Evolutionary conservation across 2,329 filamentous ascomycete species (phyloP).

Genomic region (Trichoderma atroviride): DNA sequence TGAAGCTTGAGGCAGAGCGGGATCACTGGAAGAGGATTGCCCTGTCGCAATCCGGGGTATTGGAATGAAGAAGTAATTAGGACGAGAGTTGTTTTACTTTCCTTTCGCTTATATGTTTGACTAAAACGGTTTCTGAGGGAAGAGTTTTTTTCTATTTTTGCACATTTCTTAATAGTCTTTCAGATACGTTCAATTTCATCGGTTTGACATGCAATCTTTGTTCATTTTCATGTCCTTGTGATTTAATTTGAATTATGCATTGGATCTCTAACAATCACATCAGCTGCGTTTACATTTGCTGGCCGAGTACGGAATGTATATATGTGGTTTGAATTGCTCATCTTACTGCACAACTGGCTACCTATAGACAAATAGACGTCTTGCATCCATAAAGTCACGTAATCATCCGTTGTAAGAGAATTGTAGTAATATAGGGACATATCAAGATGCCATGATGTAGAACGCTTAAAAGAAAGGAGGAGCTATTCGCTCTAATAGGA

Average conservation of each 20-base stretch:
- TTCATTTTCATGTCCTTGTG: neutral
- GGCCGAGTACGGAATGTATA: neutral
- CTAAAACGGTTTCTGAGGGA: conserved; percentile 24
- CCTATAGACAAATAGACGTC: neutral
- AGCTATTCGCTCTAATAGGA: neutral
- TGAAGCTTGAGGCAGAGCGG: conserved; percentile 66
- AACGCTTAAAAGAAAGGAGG: neutral
- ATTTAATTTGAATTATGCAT: neutral
- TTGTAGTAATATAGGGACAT: neutral
- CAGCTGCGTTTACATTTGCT: neutral
- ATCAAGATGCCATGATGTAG: neutral
- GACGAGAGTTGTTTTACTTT: conserved; percentile 27
- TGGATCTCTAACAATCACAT: too few species aligned
- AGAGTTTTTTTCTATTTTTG: neutral
- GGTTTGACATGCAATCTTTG: neutral
- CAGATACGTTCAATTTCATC: neutral
- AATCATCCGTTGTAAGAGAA: neutral
- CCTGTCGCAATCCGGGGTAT: conserved; percentile 43
- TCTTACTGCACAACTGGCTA: neutral
- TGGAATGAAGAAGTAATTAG: conserved; percentile 25
- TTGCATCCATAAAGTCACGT: neutral
- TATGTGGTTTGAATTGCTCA: neutral
- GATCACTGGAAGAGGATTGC: conserved; percentile 67
- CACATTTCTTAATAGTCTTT: neutral
- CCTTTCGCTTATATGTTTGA: conserved; percentile 24